Evolutionary conservation across 2,329 filamentous ascomycete genomes (phyloP).

Genomic region (Alternaria sp.): DNA sequence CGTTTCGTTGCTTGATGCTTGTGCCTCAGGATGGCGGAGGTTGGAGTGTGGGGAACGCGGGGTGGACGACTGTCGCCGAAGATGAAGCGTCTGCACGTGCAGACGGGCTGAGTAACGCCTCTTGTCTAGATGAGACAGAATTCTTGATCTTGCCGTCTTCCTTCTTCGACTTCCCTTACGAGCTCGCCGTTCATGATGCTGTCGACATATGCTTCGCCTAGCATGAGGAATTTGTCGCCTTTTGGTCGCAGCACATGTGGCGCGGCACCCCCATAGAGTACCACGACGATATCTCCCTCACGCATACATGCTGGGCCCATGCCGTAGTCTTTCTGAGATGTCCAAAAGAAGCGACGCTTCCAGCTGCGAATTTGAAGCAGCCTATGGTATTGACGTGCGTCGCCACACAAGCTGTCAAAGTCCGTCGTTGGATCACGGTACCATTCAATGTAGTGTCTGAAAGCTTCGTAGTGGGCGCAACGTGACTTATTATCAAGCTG

Average conservation of each 20-base stretch:
- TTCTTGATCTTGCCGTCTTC: background rate
- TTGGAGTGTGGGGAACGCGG: background rate
- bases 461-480: background rate
- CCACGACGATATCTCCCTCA: conserved; percentile 6
- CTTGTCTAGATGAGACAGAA: conserved; percentile 1
- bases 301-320: conserved; percentile 10
- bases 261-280: conserved; percentile 2
- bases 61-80: background rate
- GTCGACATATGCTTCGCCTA: conserved; percentile 11
- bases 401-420: background rate
- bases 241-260: conserved; percentile 2
- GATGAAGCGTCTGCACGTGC: background rate
- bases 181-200: conserved; percentile 5
- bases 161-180: background rate
- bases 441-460: background rate
- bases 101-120: background rate
- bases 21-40: background rate
- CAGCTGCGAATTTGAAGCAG: background rate
- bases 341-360: conserved; percentile 1
- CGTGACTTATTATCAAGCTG: rapidly evolving
- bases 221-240: background rate
- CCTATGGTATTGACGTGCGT: background rate
- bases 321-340: background rate
- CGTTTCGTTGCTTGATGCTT: background rate
- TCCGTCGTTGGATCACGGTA: background rate